Evolutionary conservation across 306 rosid genomes (phyloP).

Genomic region (Vigna mungo): DNA sequence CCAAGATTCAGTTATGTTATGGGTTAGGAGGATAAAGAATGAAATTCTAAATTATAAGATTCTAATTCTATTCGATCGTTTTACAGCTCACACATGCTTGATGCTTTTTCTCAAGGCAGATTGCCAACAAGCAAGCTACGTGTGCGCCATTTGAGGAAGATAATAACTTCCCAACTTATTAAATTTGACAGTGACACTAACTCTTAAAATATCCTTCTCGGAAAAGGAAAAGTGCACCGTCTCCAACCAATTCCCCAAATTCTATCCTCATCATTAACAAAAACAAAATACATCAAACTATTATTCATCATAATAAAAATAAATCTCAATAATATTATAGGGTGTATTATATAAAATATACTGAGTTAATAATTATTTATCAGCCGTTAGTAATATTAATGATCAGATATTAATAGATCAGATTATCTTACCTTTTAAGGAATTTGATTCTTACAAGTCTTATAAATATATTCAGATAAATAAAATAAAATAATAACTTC

Average conservation of each 20-base stretch:
- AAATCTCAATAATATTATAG: no score
- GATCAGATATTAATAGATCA: no score
- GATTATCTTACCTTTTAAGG: no score
- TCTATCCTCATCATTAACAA: not conserved
- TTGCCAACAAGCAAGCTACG: conserved; percentile 26
- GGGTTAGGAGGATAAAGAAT: conserved; percentile 35
- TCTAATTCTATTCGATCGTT: conserved; percentile 25
- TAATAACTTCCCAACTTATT: not conserved
- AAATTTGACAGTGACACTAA: conserved; percentile 15
- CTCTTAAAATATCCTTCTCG: conserved; percentile 28
- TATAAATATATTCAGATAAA: no score
- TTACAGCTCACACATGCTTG: conserved; percentile 39
- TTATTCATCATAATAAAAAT: no score
- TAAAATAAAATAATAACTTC: no score
- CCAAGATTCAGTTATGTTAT: conserved; percentile 41
- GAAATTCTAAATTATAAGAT: conserved; percentile 11
- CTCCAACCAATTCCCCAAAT: not conserved
- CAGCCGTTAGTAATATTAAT: no score
- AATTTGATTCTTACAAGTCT: no score
- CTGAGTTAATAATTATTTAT: no score
- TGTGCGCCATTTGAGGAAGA: conserved; percentile 31
- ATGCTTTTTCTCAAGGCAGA: conserved; percentile 39
- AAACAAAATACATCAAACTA: not conserved
- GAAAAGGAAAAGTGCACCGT: conserved; percentile 33
- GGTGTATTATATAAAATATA: no score